These are phyloP conservation scores for Lathyrus aphaca DNA, from an alignment of 306 rosid genomes.

Conservation along the genomic window DNA sequence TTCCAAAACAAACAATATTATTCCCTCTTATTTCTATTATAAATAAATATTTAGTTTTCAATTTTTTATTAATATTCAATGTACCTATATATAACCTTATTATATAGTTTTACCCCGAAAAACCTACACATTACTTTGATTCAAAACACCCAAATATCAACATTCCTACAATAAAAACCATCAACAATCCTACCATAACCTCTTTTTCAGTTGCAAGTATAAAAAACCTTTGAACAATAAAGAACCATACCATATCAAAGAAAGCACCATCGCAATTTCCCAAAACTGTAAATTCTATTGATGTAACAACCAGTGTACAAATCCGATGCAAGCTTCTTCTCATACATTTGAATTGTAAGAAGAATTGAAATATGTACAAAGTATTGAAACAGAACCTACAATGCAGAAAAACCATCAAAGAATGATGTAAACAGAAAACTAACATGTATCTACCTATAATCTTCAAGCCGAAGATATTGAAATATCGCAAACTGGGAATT, in stretches of 20 bases:
- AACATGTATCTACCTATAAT: conserved; percentile 11
- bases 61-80: too few relatives aligned
- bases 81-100: too few relatives aligned
- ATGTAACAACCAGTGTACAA: background rate
- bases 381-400: background rate
- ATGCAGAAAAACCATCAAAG: conserved; percentile 52
- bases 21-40: too few relatives aligned
- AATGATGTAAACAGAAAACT: conserved; percentile 42
- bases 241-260: background rate
- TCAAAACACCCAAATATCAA: too few relatives aligned
- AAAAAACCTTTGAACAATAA: background rate
- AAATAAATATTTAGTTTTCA: too few relatives aligned
- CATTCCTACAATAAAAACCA: too few relatives aligned
- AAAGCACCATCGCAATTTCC: background rate
- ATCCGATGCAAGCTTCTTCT: background rate
- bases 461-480: conserved; percentile 17
- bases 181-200: background rate
- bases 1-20: too few relatives aligned
- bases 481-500: conserved; percentile 24
- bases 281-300: conserved; percentile 6
- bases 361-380: conserved; percentile 46
- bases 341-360: conserved; percentile 18
- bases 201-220: background rate
- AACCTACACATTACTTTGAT: too few relatives aligned
- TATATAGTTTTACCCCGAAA: too few relatives aligned